These are phyloP conservation scores for Scheffersomyces stambukii DNA, from an alignment of 1,139 yeast species.

Conservation along the genomic window DNA sequence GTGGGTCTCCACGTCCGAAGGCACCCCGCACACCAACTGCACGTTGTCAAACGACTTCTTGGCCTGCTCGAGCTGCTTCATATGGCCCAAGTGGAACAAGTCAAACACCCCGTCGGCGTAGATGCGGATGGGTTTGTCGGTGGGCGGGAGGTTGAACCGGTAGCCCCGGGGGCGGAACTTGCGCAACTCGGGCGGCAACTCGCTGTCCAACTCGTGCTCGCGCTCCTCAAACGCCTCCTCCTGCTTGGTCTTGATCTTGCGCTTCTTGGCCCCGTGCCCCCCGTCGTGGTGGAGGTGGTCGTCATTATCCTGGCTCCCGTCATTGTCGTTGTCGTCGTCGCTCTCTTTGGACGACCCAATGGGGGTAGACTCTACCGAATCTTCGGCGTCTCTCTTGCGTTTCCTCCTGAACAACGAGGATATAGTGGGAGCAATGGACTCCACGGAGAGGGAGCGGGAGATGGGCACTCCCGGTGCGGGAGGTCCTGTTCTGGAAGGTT, in stretches of 20 bases:
- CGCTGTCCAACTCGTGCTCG: slow-evolving; percentile 55
- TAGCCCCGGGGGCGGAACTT: slow-evolving; percentile 71
- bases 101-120: slow-evolving; percentile 99
- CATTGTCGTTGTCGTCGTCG: slow-evolving; percentile 10
- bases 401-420: slow-evolving; percentile 38
- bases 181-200: slow-evolving; percentile 58
- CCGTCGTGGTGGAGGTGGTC: slow-evolving; percentile 6
- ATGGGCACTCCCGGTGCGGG: background rate
- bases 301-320: slow-evolving; percentile 15
- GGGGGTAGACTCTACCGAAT: slow-evolving; percentile 1
- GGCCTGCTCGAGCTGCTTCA: slow-evolving; percentile 96
- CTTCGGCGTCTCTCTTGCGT: slow-evolving; percentile 20
- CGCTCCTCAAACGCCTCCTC: slow-evolving; percentile 39
- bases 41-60: slow-evolving; percentile 88
- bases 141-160: slow-evolving; percentile 76
- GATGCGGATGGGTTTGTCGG: slow-evolving; percentile 79
- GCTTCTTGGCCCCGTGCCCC: slow-evolving; percentile 15
- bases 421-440: slow-evolving; percentile 27
- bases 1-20: slow-evolving; percentile 87
- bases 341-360: slow-evolving; percentile 1
- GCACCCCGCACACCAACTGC: slow-evolving; percentile 83
- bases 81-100: slow-evolving; percentile 92
- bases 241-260: slow-evolving; percentile 25
- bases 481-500: background rate
- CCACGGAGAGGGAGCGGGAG: slow-evolving; percentile 4